phyloP scores from a whole-genome alignment of 805 yeast genomes.

The Schwanniomyces sp. region DNA sequence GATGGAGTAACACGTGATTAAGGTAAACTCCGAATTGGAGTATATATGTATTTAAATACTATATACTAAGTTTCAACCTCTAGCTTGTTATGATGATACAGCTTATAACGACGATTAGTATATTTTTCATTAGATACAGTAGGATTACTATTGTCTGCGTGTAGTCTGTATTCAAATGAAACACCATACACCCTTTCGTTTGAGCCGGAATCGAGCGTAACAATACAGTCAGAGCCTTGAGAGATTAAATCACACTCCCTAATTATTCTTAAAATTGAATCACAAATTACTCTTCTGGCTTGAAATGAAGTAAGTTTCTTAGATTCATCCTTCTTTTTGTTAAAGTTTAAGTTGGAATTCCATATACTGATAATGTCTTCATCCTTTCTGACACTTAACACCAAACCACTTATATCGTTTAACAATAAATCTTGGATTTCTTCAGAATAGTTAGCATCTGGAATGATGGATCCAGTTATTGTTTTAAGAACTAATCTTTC shows the following conservation, averaged over 20 bases:
- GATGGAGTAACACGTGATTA: not conserved
- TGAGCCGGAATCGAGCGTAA: constrained; percentile 31
- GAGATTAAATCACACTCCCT: constrained; percentile 48
- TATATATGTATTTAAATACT: not conserved
- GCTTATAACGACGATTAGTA: constrained; percentile 6
- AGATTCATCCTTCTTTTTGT: constrained; percentile 16
- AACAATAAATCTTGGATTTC: constrained; percentile 38
- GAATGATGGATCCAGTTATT: constrained; percentile 50
- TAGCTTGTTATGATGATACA: constrained; percentile 1
- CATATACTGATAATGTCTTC: constrained; percentile 62
- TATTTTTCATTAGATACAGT: constrained; percentile 5
- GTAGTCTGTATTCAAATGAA: constrained; percentile 47
- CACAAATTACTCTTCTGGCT: constrained; percentile 47
- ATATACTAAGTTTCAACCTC: not conserved
- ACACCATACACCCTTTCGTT: constrained; percentile 46
- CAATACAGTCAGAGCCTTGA: constrained; percentile 33
- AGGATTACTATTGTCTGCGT: constrained; percentile 33
- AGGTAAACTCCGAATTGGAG: not conserved
- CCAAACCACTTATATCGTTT: constrained; percentile 59
- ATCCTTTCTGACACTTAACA: constrained; percentile 56
- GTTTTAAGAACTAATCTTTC: constrained; percentile 54
- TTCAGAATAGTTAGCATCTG: constrained; percentile 28
- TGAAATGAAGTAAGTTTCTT: constrained; percentile 41
- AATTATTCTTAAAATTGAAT: constrained; percentile 44
- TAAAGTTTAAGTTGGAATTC: constrained; percentile 51